These are phyloP conservation scores for Globisporangium cylindrosporum DNA, from an alignment of 352 stramenopile genomes.

Conservation along the genomic window DNA sequence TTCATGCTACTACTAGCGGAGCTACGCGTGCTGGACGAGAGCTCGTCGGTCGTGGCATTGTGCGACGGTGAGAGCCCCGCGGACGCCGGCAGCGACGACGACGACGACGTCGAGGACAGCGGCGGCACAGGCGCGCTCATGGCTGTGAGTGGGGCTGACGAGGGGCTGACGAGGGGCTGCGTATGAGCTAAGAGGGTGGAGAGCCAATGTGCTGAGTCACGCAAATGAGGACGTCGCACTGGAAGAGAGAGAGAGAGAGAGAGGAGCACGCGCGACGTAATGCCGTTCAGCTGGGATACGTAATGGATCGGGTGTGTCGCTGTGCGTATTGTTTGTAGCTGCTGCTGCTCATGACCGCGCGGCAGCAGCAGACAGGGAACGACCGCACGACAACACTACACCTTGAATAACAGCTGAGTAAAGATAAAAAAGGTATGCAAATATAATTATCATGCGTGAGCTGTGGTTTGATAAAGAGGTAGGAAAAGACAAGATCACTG, in stretches of 20 bases:
- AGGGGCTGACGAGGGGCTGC: neutral
- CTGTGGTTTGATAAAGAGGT: neutral
- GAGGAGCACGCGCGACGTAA: neutral
- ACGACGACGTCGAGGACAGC: conserved; percentile 34
- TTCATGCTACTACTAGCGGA: conserved; percentile 20
- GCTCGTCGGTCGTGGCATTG: conserved; percentile 13
- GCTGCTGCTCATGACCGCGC: neutral
- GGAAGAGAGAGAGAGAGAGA: neutral
- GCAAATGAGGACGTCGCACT: neutral
- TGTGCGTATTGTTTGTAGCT: neutral
- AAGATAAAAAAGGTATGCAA: neutral
- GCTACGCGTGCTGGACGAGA: neutral
- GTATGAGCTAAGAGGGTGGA: neutral
- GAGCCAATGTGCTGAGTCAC: neutral
- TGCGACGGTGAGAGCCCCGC: conserved; percentile 10
- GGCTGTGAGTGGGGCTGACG: neutral
- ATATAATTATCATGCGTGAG: accelerated
- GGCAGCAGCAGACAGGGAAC: conserved; percentile 4
- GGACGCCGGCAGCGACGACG: conserved; percentile 27
- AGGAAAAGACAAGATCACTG: neutral
- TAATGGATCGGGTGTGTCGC: conserved; percentile 2
- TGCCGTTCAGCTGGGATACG: neutral
- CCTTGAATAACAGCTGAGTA: neutral
- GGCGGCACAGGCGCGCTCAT: conserved; percentile 15
- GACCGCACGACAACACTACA: conserved; percentile 1